Evolutionary conservation across 2,329 filamentous ascomycete genomes (phyloP), one percentile per base, ranked within the genome.

Genomic region (Penicillium freii): DNA sequence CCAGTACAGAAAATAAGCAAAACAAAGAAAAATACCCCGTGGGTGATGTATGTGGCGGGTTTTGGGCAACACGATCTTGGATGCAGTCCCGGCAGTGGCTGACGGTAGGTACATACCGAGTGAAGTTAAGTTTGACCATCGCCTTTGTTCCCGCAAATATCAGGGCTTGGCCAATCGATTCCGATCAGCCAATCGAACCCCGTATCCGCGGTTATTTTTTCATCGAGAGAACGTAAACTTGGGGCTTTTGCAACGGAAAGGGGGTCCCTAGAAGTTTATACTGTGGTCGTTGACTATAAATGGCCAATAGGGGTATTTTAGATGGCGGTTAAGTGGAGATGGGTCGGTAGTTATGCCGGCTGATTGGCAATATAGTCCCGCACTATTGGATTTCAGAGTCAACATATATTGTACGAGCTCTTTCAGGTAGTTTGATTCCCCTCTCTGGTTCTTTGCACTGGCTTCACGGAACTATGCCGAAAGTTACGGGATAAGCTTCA

Each of bases 341-440:
- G 10, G 13, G 10, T 49, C 17, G 29, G 31, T 31, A 39, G 15
- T 19, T 5, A 4, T 19, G 21, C 4, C 1, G 13, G n/a, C 33
- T 51, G 46, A 55, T 55, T 55, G 38, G 54, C 27, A 13, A 19
- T n/a, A 46, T 52, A 21, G 3, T 33, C 27, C 48, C 27, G 13
- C 40, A 29, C 54, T 56, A 56, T 56, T 56, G 27, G 34, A 23
- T 15, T 21, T 15, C 17, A 15, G 33, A 29, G 25, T 15, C n/a
- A 44, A 21, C 11, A 38, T 8, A 52, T 13, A 23, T 23, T 23
- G 23, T 23, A 23, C 23, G 27, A 46, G 39, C 47, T 33, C 36
- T 49, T 23, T 27, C 21, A 10, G 19, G 25, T 29, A 27, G 9
- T 23, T 40, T 19, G 19, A 27, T 47, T 42, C 27, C 43, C 39